These are phyloP conservation scores for Globisporangium paddicum DNA, from an alignment of 352 stramenopile genomes.

Conservation along the genomic window DNA sequence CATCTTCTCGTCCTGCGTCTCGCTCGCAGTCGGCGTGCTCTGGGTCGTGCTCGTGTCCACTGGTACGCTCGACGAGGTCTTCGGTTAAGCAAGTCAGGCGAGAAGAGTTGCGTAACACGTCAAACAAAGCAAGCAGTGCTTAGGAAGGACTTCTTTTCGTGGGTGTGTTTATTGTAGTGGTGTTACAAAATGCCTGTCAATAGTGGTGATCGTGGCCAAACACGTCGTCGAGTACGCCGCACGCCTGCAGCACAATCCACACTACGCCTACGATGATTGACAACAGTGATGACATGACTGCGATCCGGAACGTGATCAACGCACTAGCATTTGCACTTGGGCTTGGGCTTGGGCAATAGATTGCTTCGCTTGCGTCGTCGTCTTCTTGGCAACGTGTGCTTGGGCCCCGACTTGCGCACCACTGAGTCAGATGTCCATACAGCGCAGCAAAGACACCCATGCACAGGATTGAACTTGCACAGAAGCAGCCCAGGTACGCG, in stretches of 20 bases:
- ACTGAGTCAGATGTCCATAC: conserved; percentile 67
- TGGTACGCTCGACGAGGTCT: conserved; percentile 66
- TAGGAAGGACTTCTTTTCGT: no score
- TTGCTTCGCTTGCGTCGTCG: conserved; percentile 6
- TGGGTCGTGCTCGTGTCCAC: conserved; percentile 68
- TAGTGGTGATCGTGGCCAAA: conserved; percentile 32
- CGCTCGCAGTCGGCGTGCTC: conserved; percentile 53
- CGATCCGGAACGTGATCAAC: conserved; percentile 39
- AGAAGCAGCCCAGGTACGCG: conserved; percentile 87
- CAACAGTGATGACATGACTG: conserved; percentile 39
- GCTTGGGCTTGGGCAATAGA: conserved; percentile 9
- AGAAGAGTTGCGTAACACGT: neutral
- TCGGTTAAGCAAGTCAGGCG: conserved; percentile 26
- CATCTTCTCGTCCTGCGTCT: conserved; percentile 68
- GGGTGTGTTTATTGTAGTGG: neutral
- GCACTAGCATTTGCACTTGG: neutral
- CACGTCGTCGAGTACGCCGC: conserved; percentile 53
- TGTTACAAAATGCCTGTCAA: neutral
- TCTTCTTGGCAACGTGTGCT: neutral
- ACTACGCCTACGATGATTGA: conserved; percentile 57
- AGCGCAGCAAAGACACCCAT: conserved; percentile 86
- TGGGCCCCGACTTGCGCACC: conserved; percentile 10
- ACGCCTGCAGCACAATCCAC: conserved; percentile 68
- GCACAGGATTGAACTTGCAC: conserved; percentile 70
- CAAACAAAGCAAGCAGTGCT: neutral